phyloP scores from a whole-genome alignment of 1,284 basidiomycete species.

The Moniliophthora roreri region DNA sequence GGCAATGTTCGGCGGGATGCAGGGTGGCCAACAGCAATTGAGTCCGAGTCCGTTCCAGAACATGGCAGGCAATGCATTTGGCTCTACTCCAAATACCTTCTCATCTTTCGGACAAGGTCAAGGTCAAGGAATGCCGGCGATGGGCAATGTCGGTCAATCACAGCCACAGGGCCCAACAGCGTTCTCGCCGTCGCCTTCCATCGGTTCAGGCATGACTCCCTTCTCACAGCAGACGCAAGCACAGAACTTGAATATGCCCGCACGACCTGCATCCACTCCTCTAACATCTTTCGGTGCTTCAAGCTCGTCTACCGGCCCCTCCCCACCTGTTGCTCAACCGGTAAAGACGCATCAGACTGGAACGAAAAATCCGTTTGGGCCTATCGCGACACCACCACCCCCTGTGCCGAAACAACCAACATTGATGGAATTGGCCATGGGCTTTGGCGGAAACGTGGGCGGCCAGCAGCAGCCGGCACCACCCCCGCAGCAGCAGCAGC shows the following conservation, averaged over 20 bases:
- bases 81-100: neutral
- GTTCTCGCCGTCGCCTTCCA: conserved; percentile 19
- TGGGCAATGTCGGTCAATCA: neutral
- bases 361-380: conserved; percentile 93
- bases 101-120: no score
- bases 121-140: conserved; percentile 9
- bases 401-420: conserved; percentile 77
- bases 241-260: conserved; percentile 30
- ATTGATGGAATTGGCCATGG: conserved; percentile 77
- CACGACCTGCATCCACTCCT: conserved; percentile 71
- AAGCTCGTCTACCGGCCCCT: conserved; percentile 25
- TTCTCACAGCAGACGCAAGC: conserved; percentile 16
- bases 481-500: conserved; percentile 29
- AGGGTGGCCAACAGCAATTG: conserved; percentile 8
- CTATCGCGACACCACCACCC: conserved; percentile 64
- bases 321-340: conserved; percentile 48
- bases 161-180: conserved; percentile 16
- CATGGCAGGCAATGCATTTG: neutral
- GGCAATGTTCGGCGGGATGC: conserved; percentile 34
- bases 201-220: conserved; percentile 6
- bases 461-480: conserved; percentile 13
- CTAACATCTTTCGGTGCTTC: conserved; percentile 38
- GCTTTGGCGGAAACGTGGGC: conserved; percentile 25
- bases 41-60: conserved; percentile 7
- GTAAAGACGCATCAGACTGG: conserved; percentile 93